Evolutionary conservation across 2,329 filamentous ascomycete genomes (phyloP).

Genomic region (Fusarium xyrophilum): DNA sequence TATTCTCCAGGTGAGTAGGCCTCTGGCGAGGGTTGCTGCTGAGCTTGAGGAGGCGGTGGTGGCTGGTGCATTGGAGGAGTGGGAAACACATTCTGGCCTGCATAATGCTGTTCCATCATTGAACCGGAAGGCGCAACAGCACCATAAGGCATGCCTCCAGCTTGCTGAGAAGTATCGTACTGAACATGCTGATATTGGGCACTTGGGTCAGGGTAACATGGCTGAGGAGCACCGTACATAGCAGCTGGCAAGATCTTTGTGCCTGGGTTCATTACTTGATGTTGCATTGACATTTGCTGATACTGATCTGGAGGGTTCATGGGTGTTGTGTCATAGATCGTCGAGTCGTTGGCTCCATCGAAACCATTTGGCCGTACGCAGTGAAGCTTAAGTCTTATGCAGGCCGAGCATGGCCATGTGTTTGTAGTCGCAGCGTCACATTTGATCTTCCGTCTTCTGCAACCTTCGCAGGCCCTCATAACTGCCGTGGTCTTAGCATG

Average conservation of each 20-base stretch:
- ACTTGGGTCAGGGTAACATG: slow-evolving; percentile 56
- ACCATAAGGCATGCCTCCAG: slow-evolving; percentile 61
- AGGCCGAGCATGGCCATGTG: slow-evolving; percentile 96
- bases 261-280: slow-evolving; percentile 52
- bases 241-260: slow-evolving; percentile 52
- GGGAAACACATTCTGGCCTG: slow-evolving; percentile 58
- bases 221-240: slow-evolving; percentile 58
- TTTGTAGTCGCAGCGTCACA: slow-evolving; percentile 97
- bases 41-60: slow-evolving; percentile 31
- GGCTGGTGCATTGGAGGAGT: slow-evolving; percentile 55
- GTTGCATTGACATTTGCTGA: slow-evolving; percentile 61
- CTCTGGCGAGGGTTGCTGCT: slow-evolving; percentile 50
- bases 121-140: slow-evolving; percentile 58
- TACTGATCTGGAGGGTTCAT: slow-evolving; percentile 46
- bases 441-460: slow-evolving; percentile 93
- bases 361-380: slow-evolving; percentile 88
- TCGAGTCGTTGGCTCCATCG: slow-evolving; percentile 55
- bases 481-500: slow-evolving; percentile 59
- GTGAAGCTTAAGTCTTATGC: slow-evolving; percentile 87
- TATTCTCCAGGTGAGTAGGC: slow-evolving; percentile 69
- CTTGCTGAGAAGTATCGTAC: slow-evolving; percentile 55
- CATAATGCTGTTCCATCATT: slow-evolving; percentile 60
- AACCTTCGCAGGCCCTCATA: slow-evolving; percentile 97
- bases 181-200: slow-evolving; percentile 56
- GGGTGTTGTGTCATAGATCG: slow-evolving; percentile 45